Conservation (phyloP, 768 basidiomycete genomes). For the Mycena capillaripes region DNA sequence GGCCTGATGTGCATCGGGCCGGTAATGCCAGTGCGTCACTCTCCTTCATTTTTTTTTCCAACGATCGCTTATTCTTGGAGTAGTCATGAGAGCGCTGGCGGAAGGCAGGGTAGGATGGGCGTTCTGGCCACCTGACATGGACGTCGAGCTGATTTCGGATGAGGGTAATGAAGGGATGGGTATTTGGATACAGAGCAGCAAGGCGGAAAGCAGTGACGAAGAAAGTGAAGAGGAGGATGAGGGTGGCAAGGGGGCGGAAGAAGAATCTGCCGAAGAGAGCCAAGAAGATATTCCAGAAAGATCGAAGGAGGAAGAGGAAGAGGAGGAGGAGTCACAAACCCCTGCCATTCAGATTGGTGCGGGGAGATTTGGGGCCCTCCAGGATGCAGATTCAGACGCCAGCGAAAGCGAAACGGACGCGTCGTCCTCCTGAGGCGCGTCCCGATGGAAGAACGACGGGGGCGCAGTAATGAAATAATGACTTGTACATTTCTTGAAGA, state of each 20-base stretch:
- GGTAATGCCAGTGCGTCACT: constrained; percentile 84
- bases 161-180: constrained; percentile 56
- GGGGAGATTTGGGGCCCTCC: constrained; percentile 32
- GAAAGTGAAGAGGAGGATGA: constrained; percentile 49
- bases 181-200: constrained; percentile 68
- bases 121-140: constrained; percentile 81
- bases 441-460: too few species aligned
- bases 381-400: constrained; percentile 23
- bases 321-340: neutral
- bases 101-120: constrained; percentile 88
- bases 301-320: constrained; percentile 2
- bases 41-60: neutral
- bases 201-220: constrained; percentile 47
- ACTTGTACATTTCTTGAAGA: too few species aligned
- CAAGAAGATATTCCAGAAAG: neutral
- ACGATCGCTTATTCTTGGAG: neutral
- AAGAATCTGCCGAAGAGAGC: constrained; percentile 4
- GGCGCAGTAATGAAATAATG: too few species aligned
- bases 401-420: neutral
- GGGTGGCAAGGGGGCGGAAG: neutral
- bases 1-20: constrained; percentile 90
- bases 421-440: too few species aligned
- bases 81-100: constrained; percentile 87
- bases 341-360: constrained; percentile 18
- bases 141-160: constrained; percentile 42